Base-by-base conservation (phyloP, 2,329 filamentous ascomycete genomes). In the Phialophora macrospora region DNA sequence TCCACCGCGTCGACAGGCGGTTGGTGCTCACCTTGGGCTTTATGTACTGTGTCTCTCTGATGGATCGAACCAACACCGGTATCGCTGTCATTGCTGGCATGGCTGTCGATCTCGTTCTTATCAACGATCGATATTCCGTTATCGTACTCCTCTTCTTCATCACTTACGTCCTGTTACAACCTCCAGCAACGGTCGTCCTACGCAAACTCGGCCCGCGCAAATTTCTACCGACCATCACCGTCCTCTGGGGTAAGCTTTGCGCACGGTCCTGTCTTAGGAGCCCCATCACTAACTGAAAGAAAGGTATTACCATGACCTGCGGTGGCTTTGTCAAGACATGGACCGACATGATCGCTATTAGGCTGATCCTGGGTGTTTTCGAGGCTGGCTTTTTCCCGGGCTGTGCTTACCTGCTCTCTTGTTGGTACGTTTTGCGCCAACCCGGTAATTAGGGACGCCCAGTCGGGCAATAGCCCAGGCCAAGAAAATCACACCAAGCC, bases 41-140 rank as follows among this genome's bases (percentile, higher is more conserved):
- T 69, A 84, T 92, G 78, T 93, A 93, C 77, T 92, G 89, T 74
- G 83, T 91, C 72, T 90, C 86, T 90, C 79, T 94, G 66, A 91
- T 94, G 87, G 91, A 95, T 74, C 83, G 91, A 38, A 92, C 90
- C 3, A 94, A 94, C 76, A 79, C 93, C 74, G 87, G 86, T 20
- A 82, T 87, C 26, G 90, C 90, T 49, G 86, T 86, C 54, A 89
- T 94, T 74, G 90, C 91, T 24, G 91, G 74, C 74, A 76, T 78
- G 75, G 56, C 60, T 28, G 67, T 69, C 46, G 71, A 72, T 56
- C 63, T 72, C 20, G 49, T 49, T 34, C 60, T 72, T 12, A 68
- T 64, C 28, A 63, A 49, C 2, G 56, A 71, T n/a, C 72, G 75
- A 64, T 78, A 77, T 68, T 83, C 86, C n/a, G 84, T 92, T 72